Evolutionary conservation across 805 yeast species (phyloP), one percentile per base, ranked within the genome.

Genomic region (Wickerhamiella alocasiicola): DNA sequence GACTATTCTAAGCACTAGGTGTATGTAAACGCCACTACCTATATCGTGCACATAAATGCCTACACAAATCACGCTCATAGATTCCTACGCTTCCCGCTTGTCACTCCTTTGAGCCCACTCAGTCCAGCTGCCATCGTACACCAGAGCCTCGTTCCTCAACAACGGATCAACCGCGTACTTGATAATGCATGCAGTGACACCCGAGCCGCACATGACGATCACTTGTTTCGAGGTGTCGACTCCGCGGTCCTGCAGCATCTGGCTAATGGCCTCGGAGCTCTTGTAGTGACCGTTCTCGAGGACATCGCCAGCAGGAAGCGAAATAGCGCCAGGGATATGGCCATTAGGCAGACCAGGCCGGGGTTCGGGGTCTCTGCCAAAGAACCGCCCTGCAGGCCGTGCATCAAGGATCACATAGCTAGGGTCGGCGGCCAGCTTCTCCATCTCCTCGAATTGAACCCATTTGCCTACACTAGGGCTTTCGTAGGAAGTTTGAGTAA

Each of bases 201-300:
- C 98, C 0, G 96, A 79, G 21, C 97, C 98, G 57, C 98, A 91
- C 82, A 82, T 75, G 29, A 80, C 81, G 37, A 91, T 74, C 15
- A 81, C 74, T 9, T 83, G 87, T 52, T 79, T 78, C 13, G 65
- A 59, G 12, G 45, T 43, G 28, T 49, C 47, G 9, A 63, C 51
- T 3, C 63, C 62, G 30, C 68, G 57, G 31, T 60, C 62, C 6
- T 65, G 54, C 48, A 85, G 70, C 9, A 74, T 56, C 12, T 60
- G 53, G 5, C 55, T 44, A 28, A 88, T 54, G 32, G 70, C 73
- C 9, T 57, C 63, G 6, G 63, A 54, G 2, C 70, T 51, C 52
- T 68, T 68, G 63, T 70, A 80, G 52, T 60, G 59, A 4, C 60
- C 66, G 15, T 48, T 56, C 28, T 71, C 70, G 24, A 84, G 60